These are phyloP conservation scores for Eimeria acervulina DNA, from an alignment of 169 alveolate genomes.

Conservation along the genomic window DNA sequence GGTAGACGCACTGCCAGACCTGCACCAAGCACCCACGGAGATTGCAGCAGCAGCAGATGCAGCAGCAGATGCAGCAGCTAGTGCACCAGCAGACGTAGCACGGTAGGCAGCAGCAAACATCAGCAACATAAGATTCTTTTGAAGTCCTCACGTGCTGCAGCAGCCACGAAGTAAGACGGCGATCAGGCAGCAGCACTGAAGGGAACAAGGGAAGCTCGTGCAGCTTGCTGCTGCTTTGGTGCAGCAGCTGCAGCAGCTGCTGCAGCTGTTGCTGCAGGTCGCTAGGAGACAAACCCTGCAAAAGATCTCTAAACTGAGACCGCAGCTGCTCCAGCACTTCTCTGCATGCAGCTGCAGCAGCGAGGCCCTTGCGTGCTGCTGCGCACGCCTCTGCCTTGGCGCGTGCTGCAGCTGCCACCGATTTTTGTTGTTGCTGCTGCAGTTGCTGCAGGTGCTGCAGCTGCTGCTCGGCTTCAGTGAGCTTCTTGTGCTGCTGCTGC, in stretches of 20 bases:
- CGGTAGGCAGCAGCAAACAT: not conserved
- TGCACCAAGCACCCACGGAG: not conserved
- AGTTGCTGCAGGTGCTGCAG: slow-evolving; percentile 48
- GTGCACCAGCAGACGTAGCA: slow-evolving; percentile 20
- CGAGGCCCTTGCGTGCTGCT: slow-evolving; percentile 16
- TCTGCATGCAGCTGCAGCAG: slow-evolving; percentile 62
- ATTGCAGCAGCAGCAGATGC: not conserved
- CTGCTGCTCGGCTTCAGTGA: not conserved
- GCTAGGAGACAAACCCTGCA: slow-evolving; percentile 32
- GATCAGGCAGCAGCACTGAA: slow-evolving; percentile 44
- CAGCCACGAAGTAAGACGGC: slow-evolving; percentile 42
- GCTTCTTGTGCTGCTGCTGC: slow-evolving; percentile 18
- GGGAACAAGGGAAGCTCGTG: slow-evolving; percentile 1
- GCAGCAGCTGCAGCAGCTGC: slow-evolving; percentile 61
- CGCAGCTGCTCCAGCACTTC: slow-evolving; percentile 60
- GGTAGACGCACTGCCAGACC: slow-evolving; percentile 47
- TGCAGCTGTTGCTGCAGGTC: slow-evolving; percentile 59
- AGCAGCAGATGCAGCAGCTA: not conserved
- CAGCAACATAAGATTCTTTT: not conserved
- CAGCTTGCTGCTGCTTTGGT: slow-evolving; percentile 47
- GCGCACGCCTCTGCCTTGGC: slow-evolving; percentile 10
- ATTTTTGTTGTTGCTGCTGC: slow-evolving; percentile 18
- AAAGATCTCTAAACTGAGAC: not conserved
- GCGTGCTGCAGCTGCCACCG: not conserved
- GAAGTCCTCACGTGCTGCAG: slow-evolving; percentile 28